Conservation (phyloP, 257 asterid species). For the Handroanthus guayacan region DNA sequence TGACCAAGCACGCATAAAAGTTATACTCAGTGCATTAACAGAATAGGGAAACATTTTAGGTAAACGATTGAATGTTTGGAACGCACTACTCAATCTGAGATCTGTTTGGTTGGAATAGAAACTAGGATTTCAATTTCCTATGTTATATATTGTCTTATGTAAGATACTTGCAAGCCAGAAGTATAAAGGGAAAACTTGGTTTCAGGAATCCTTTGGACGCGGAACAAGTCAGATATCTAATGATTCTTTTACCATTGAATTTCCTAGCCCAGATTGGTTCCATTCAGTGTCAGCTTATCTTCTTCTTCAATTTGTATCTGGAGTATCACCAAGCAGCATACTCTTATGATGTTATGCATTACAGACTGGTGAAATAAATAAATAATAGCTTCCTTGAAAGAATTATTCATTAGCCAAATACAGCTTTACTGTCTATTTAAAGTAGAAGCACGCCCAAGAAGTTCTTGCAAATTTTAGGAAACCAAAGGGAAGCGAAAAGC, state of each 20-base stretch:
- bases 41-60: background rate
- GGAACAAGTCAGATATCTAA: background rate
- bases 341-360: slow-evolving; percentile 26
- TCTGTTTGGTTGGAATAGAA: slow-evolving; percentile 2
- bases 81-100: slow-evolving; percentile 19
- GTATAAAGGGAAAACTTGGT: background rate
- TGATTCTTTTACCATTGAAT: background rate
- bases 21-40: background rate
- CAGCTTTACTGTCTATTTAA: slow-evolving; percentile 28
- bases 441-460: slow-evolving; percentile 23
- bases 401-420: slow-evolving; percentile 20
- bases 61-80: slow-evolving; percentile 11
- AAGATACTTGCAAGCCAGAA: slow-evolving; percentile 9
- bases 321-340: background rate
- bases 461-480: slow-evolving; percentile 21
- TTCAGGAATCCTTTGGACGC: background rate
- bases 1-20: background rate
- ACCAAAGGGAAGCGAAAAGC: slow-evolving; percentile 31
- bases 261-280: background rate
- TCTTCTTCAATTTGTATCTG: slow-evolving; percentile 4
- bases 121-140: background rate
- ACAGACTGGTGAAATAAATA: slow-evolving; percentile 1
- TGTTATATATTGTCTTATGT: slow-evolving; percentile 9
- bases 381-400: background rate
- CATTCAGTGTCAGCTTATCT: slow-evolving; percentile 7